Evolutionary conservation across 2,329 filamentous ascomycete genomes (phyloP), one percentile per base, ranked within the genome.

Genomic region (Bimuria novae-zelandiae): DNA sequence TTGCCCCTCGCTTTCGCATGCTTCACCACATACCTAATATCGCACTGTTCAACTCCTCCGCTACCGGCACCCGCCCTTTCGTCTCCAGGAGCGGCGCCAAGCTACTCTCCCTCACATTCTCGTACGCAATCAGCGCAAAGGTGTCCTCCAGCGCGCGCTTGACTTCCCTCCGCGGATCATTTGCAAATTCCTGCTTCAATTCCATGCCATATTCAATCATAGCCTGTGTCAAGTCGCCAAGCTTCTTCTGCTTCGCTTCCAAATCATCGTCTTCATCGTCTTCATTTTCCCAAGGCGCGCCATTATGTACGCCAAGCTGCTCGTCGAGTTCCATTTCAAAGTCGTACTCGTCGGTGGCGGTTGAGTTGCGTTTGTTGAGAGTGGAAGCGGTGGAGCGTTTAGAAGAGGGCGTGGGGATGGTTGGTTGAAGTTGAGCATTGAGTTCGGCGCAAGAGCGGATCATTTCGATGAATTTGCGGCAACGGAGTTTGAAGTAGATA

Each of bases 391-490:
- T 55, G 17, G 70, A 56, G 51, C 62, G 51, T 64, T 72, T 68
- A 52, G 65, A 63, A 40, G 67, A 59, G 17, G 68, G 66, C 16
- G 63, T 59, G 3, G 61, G 63, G 23, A 61, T 52, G 21, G 33
- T 27, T 17, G 32, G 50, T 7, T 65, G 63, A 25, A 55, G 48
- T 58, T 69, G 59, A 52, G 71, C 62, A 7, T 80, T 77, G 30
- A 77, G 73, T 7, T 76, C 74, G 30, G 80, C 76, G 53, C 63
- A 71, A 19, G 53, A 60, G n/a, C 71, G 58, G 21, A 74, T 64
- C 88, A 99, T 93, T 73, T 99, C 94, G 55, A 97, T 88, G 71
- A 97, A 97, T 70, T 94, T 95, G 55, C 92, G 86, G 69, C 92
- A 97, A 61, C 88, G 85, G 43, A 99, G 79, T 52, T 87, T 89